Percentiles rank a stretch among this genome's conserved stretches.
These are phyloP conservation scores for Achlya hypogyna DNA, from an alignment of 352 stramenopile species.

Conservation along the genomic window DNA sequence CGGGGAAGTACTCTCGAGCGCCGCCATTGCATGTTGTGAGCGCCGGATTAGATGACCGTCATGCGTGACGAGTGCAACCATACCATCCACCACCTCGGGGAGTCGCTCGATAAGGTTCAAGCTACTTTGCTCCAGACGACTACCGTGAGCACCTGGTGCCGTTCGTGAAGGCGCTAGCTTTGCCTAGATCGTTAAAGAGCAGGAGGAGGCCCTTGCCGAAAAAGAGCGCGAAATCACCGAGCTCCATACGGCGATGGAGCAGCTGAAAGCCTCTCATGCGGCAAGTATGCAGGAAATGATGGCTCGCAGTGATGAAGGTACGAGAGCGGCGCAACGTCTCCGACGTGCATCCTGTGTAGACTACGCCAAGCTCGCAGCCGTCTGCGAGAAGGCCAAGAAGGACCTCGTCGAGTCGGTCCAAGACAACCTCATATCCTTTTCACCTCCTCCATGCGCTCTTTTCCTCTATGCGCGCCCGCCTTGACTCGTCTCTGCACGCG, in stretches of 20 bases:
- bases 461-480: not conserved
- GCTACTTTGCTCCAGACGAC: not conserved
- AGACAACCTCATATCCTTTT: slow-evolving; percentile 20
- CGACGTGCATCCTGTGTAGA: not conserved
- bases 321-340: not conserved
- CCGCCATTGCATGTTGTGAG: not conserved
- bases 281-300: not conserved
- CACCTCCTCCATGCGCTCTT: not conserved
- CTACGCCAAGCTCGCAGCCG: not conserved
- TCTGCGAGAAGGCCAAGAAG: slow-evolving; percentile 62
- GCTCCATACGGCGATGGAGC: not conserved
- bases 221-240: not conserved
- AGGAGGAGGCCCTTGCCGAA: not conserved
- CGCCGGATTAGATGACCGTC: slow-evolving; percentile 7
- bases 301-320: slow-evolving; percentile 9
- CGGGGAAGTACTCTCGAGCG: not conserved
- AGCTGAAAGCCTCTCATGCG: not conserved
- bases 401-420: slow-evolving; percentile 46
- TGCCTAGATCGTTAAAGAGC: not conserved
- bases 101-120: not conserved
- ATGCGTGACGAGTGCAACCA: not conserved
- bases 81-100: not conserved
- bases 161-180: not conserved
- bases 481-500: not conserved
- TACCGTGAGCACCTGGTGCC: not conserved